phyloP scores from a whole-genome alignment of 2,329 filamentous ascomycete genomes.

The Sporothrix inflata region DNA sequence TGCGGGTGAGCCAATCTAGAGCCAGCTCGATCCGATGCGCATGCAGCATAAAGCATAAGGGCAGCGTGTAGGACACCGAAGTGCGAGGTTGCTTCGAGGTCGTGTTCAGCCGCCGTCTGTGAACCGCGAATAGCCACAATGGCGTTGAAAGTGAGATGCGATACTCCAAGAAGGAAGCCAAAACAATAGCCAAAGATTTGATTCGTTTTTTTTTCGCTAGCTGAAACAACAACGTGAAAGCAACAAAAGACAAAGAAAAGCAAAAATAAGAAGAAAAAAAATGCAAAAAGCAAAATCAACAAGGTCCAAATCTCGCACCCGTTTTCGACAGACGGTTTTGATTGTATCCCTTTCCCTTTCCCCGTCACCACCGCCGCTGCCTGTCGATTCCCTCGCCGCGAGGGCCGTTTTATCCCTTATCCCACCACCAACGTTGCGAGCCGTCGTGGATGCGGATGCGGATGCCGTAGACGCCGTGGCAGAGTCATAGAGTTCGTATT shows the following conservation, averaged over 20 bases:
- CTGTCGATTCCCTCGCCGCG: not conserved
- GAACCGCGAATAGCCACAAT: not conserved
- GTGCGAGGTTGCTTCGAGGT: not conserved
- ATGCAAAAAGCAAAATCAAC: not conserved
- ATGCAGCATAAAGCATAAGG: not conserved
- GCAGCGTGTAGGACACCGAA: not conserved
- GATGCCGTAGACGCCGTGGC: conserved; percentile 17
- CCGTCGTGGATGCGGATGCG: not conserved
- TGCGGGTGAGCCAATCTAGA: not conserved
- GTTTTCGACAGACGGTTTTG: not conserved
- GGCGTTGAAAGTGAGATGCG: no score
- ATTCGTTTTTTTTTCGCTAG: not conserved
- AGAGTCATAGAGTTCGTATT: conserved; percentile 17
- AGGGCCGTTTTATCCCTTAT: not conserved
- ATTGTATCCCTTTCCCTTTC: not conserved
- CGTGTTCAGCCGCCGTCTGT: not conserved
- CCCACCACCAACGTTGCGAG: conserved; percentile 2
- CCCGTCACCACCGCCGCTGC: not conserved
- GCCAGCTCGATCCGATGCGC: no score
- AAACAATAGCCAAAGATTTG: not conserved
- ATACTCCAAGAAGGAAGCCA: not conserved
- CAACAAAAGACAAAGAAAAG: not conserved
- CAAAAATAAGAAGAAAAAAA: not conserved
- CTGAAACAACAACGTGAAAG: conserved; percentile 14
- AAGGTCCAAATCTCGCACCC: not conserved